A percentile compares a stretch with the other conserved stretches of the same genome.
These are phyloP conservation scores for Starmera amethionina DNA, from an alignment of 805 yeast genomes.

Conservation along the genomic window DNA sequence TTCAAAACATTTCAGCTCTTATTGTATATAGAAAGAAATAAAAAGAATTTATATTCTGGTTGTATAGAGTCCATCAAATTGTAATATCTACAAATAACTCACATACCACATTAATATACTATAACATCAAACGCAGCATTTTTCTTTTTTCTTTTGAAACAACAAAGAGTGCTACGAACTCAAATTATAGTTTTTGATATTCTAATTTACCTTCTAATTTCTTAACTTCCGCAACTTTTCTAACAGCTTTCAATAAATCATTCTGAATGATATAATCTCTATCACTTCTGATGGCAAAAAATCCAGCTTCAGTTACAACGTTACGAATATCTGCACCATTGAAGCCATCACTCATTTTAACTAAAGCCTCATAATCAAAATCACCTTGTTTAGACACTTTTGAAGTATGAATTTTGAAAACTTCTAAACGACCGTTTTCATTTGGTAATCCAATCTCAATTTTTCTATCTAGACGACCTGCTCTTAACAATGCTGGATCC, in stretches of 20 bases:
- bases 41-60: too few relatives aligned
- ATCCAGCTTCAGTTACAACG: slow-evolving; percentile 97
- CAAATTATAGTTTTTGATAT: slow-evolving; percentile 71
- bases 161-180: too few relatives aligned
- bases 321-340: slow-evolving; percentile 98
- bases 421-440: slow-evolving; percentile 89
- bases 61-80: too few relatives aligned
- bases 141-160: too few relatives aligned
- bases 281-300: slow-evolving; percentile 95
- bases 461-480: slow-evolving; percentile 95
- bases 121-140: too few relatives aligned
- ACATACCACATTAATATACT: too few relatives aligned
- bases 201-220: slow-evolving; percentile 94
- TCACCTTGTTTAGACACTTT: slow-evolving; percentile 87
- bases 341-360: slow-evolving; percentile 97
- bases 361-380: slow-evolving; percentile 93
- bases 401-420: slow-evolving; percentile 86
- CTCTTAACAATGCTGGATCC: slow-evolving; percentile 94
- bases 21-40: too few relatives aligned
- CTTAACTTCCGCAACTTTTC: slow-evolving; percentile 95
- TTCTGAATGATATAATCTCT: slow-evolving; percentile 89
- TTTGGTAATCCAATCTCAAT: slow-evolving; percentile 93
- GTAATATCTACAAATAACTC: too few relatives aligned
- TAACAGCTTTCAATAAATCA: slow-evolving; percentile 94
- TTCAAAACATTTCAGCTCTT: too few relatives aligned